phyloP scores from a whole-genome alignment of 2,329 filamentous ascomycete species.

The Calonectria fujianensis region DNA sequence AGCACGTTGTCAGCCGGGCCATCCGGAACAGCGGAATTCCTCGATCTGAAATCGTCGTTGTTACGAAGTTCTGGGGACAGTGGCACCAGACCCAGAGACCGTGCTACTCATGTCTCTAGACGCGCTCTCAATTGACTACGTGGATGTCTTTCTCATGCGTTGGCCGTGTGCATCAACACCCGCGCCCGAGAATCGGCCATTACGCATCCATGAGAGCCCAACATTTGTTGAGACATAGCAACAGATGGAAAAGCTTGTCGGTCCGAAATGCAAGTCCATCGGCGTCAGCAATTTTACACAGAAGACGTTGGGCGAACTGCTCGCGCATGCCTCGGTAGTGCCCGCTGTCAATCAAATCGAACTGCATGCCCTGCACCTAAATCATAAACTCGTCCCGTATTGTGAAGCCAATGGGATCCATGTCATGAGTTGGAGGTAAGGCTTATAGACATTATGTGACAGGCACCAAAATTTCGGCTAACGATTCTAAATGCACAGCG shows the following conservation, averaged over 20 bases:
- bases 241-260: slow-evolving; percentile 28
- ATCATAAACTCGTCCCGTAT: slow-evolving; percentile 24
- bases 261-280: slow-evolving; percentile 33
- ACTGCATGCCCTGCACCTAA: slow-evolving; percentile 31
- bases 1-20: slow-evolving; percentile 56
- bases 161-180: slow-evolving; percentile 56
- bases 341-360: slow-evolving; percentile 35
- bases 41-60: slow-evolving; percentile 58
- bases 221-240: slow-evolving; percentile 51
- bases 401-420: slow-evolving; percentile 34
- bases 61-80: slow-evolving; percentile 58
- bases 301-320: slow-evolving; percentile 26
- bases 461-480: neutral
- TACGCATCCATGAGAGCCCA: slow-evolving; percentile 51
- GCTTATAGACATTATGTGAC: neutral
- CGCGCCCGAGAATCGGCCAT: slow-evolving; percentile 44
- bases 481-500: slow-evolving; percentile 7
- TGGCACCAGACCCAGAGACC: slow-evolving; percentile 56
- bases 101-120: slow-evolving; percentile 56
- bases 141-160: slow-evolving; percentile 59
- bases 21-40: slow-evolving; percentile 59
- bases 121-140: slow-evolving; percentile 56
- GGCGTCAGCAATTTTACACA: slow-evolving; percentile 37
- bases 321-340: slow-evolving; percentile 17
- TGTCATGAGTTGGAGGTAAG: slow-evolving; percentile 37